Base-by-base conservation (phyloP, 352 stramenopile species). In the Globisporangium polare region DNA sequence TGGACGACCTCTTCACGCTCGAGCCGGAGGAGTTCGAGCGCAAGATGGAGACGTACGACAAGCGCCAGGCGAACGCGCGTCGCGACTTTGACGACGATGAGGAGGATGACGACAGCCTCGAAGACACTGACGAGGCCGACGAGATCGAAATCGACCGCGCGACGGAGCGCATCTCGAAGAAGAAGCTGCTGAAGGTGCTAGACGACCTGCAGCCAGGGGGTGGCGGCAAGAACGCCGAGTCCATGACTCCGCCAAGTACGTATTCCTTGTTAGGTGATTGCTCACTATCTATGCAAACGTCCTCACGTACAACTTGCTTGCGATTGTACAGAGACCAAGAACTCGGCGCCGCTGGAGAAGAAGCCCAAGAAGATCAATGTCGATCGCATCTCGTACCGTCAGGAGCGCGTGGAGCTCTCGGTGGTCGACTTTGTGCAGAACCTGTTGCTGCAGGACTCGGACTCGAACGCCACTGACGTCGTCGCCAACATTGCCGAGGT, bases 401-500 rank as follows among this genome's bases (percentile, higher is more conserved):
- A 94, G 53, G 82, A 91, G 61, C 78, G 73, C 9, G 71, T 94
- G 4, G 84, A 87, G 45, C 67, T 86, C 37, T 74, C 82, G 1
- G 82, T 94, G 5, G 37, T 82, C 22, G 75, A 80, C 24, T 92
- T 82, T 52, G 78, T 92, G 20, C 82, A 94, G 67, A 80, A 84
- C 46, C 55, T 94, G 31, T 56, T 92, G 22, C 26, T 87, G 22
- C 77, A 91, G 43, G 68, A 94, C 57, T 77, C 78, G 2, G 81
- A 91, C 60, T 53, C 74, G 46, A 82, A 70, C 41, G 77, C 75
- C 41, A 76, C 67, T 18, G 71, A 91, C 49, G 75, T 93, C 31
- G 73, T 93, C 54, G 74, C 82, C 12, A 83, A 75, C 60, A 74
- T 94, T 43, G 68, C 90, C 5, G 84, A 94, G 63, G 83, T 92